Evolutionary conservation across 1,139 yeast species (phyloP), one percentile per base, ranked within the genome.

Genomic region (Citeromyces hawaiiensis): DNA sequence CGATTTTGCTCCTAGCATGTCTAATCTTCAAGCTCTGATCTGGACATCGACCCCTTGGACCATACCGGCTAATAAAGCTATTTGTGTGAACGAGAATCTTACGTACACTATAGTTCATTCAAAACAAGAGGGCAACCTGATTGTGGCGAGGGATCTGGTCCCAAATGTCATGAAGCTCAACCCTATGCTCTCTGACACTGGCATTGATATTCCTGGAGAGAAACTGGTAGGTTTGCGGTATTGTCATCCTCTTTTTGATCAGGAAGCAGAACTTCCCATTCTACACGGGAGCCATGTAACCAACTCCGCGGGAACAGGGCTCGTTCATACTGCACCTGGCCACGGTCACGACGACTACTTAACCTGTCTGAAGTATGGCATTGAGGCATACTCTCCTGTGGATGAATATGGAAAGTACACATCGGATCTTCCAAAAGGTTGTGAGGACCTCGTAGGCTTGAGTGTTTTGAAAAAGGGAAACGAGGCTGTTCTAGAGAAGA

Each of bases 41-140:
- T 91, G 99, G 99, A 91, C 99, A 0, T 87, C 96, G 1, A 91
- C 98, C 1, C 97, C 98, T 0, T 91, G 99, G 99, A 93, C 99
- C 0, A 64, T 93, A 31, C 83, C 86, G 2, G 81, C 95, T 0
- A 91, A 93, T 53, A 68, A 70, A 45, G 97, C 97, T 1, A 75
- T 91, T 39, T 82, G 94, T 38, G 68, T 83, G 35, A 76, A 85
- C 51, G 59, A 72, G 23, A 61, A 67, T 1, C 61, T 83, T 44
- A 55, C 57, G 0, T 91, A 91, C 55, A 72, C 78, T 0, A 46
- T 76, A n/a, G 43, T 72, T 5, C 60, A 64, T 16, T 55, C 14
- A 48, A 45, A 47, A 3, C 42, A 55, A 9, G 51, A 58, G 38
- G 78, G 70, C 11, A 50, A 59, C 32, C 44, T 79, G 7, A 50